These are phyloP conservation scores for Torrubiellomyces zombiae DNA, from an alignment of 2,329 filamentous ascomycete genomes.

Conservation along the genomic window DNA sequence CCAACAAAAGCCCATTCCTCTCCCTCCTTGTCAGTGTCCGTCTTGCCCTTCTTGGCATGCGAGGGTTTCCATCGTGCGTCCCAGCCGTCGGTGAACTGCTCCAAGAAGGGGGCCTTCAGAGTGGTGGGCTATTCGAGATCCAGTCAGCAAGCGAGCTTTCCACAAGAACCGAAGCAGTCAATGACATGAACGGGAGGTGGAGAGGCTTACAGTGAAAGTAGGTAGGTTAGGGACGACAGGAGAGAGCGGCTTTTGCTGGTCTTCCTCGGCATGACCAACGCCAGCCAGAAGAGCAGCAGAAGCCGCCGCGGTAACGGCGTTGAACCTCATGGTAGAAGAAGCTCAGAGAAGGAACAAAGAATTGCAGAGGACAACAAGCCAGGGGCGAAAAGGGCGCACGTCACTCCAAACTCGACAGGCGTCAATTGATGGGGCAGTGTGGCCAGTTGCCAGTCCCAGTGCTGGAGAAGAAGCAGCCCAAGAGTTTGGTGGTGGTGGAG, in stretches of 20 bases:
- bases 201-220: constrained; percentile 65
- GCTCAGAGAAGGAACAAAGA: constrained; percentile 28
- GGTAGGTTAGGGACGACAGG: constrained; percentile 50
- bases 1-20: constrained; percentile 8
- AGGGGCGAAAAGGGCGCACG: constrained; percentile 7
- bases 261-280: constrained; percentile 52
- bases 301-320: constrained; percentile 58
- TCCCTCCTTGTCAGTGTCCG: constrained; percentile 52
- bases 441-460: constrained; percentile 9
- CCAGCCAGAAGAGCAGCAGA: constrained; percentile 58
- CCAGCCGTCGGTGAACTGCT: constrained; percentile 98
- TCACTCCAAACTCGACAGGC: constrained; percentile 6
- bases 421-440: constrained; percentile 6
- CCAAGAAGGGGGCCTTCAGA: constrained; percentile 85
- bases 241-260: constrained; percentile 46
- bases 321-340: constrained; percentile 59
- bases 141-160: constrained; percentile 1
- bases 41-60: constrained; percentile 82
- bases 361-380: constrained; percentile 5
- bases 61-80: constrained; percentile 85
- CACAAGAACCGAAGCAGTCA: neutral
- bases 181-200: constrained; percentile 1
- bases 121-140: constrained; percentile 53
- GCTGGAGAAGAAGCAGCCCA: constrained; percentile 12
- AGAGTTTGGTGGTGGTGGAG: constrained; percentile 12